These are phyloP conservation scores for Allantophomopsis cytisporea DNA, from an alignment of 2,329 filamentous ascomycete genomes.

Conservation along the genomic window DNA sequence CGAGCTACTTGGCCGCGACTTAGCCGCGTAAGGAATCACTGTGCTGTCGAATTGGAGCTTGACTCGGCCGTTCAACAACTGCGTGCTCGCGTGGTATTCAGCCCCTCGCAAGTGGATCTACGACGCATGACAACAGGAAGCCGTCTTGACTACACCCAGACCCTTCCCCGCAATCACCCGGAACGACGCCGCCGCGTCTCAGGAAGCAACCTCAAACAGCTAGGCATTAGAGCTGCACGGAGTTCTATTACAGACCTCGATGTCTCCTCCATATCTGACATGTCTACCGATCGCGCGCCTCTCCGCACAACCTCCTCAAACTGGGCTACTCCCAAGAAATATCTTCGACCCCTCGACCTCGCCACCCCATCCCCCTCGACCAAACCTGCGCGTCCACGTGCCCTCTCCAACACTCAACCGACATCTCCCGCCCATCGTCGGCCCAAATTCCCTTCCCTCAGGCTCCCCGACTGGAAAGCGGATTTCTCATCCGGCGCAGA, in stretches of 20 bases:
- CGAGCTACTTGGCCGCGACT: constrained; percentile 86
- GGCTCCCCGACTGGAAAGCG: not conserved
- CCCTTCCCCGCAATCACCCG: constrained; percentile 5
- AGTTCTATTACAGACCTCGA: not conserved
- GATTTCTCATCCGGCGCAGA: constrained; percentile 1
- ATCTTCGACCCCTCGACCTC: not conserved
- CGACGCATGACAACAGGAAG: constrained; percentile 13
- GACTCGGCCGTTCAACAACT: constrained; percentile 61
- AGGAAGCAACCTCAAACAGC: constrained; percentile 1
- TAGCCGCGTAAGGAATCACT: constrained; percentile 71
- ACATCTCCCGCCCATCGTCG: not conserved
- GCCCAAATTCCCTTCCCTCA: not conserved
- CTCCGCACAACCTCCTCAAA: not conserved
- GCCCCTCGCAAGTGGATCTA: constrained; percentile 17
- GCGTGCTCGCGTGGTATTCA: constrained; percentile 41
- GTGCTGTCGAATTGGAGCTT: constrained; percentile 76
- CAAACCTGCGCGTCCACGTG: too few species aligned
- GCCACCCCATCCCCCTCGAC: not conserved
- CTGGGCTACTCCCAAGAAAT: not conserved
- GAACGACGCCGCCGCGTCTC: constrained; percentile 11
- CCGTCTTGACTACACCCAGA: constrained; percentile 2
- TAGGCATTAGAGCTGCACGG: constrained; percentile 2
- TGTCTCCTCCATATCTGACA: not conserved
- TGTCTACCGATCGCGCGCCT: not conserved
- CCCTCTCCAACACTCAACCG: not conserved